phyloP scores from a whole-genome alignment of 148 eudicot species.

The Vaccinium macrocarpon region DNA sequence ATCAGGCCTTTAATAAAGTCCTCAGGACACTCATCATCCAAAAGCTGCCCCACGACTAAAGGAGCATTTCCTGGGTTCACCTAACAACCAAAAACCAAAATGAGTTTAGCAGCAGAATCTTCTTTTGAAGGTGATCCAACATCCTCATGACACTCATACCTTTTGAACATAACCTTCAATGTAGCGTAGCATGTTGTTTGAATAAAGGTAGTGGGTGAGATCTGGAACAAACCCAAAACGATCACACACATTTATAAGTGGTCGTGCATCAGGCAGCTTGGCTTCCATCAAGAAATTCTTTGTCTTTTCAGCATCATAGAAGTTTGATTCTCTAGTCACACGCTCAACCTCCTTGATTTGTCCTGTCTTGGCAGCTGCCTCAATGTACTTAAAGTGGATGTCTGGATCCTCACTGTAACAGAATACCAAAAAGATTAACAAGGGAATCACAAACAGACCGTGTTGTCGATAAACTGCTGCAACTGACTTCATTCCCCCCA shows the following conservation, averaged over 20 bases:
- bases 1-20: slow-evolving; percentile 95
- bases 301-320: slow-evolving; percentile 87
- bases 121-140: background rate
- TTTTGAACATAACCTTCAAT: slow-evolving; percentile 98
- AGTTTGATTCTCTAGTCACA: slow-evolving; percentile 93
- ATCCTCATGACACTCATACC: slow-evolving; percentile 35
- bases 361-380: slow-evolving; percentile 97
- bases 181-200: slow-evolving; percentile 91
- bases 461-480: background rate
- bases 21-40: slow-evolving; percentile 98
- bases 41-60: slow-evolving; percentile 87
- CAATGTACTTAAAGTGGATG: slow-evolving; percentile 95
- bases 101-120: slow-evolving; percentile 14
- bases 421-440: background rate
- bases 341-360: slow-evolving; percentile 99
- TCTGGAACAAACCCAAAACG: slow-evolving; percentile 96
- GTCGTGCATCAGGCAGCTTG: slow-evolving; percentile 98
- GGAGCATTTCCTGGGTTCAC: slow-evolving; percentile 98
- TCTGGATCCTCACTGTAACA: slow-evolving; percentile 87
- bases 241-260: slow-evolving; percentile 93
- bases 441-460: slow-evolving; percentile 14
- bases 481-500: background rate
- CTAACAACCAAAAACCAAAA: slow-evolving; percentile 33
- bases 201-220: slow-evolving; percentile 88
- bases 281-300: slow-evolving; percentile 98